Conservation (phyloP, 352 stramenopile genomes). For the Stramenopiles sp. region DNA sequence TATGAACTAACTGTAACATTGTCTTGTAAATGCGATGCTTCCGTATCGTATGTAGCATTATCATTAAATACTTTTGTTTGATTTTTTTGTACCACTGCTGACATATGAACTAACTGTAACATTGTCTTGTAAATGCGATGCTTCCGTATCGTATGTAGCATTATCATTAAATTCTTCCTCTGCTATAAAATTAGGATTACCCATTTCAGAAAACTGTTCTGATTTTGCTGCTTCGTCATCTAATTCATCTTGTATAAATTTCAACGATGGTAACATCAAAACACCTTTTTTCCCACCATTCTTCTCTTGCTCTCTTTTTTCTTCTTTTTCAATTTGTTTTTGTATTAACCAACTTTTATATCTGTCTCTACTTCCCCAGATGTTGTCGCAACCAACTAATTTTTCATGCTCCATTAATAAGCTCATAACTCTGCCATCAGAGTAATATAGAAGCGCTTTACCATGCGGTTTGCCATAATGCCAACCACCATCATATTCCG, state of each 20-base stretch:
- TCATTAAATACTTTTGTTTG: too few relatives aligned
- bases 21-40: too few relatives aligned
- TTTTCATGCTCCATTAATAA: background rate
- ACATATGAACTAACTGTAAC: background rate
- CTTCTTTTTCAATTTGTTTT: background rate
- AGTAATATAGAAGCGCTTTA: background rate
- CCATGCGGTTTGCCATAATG: background rate
- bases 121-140: slow-evolving; percentile 1
- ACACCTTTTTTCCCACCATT: background rate
- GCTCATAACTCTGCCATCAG: background rate
- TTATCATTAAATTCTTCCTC: background rate
- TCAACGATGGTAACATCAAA: background rate
- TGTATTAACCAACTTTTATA: background rate
- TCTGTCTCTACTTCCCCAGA: background rate
- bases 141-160: background rate
- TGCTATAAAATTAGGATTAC: too few relatives aligned
- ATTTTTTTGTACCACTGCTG: background rate
- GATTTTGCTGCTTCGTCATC: background rate
- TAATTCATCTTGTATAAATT: background rate
- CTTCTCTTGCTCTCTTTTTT: background rate
- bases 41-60: too few relatives aligned
- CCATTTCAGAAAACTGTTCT: background rate
- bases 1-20: too few relatives aligned
- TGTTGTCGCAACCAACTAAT: background rate
- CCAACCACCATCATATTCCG: background rate